These are phyloP conservation scores for Tricholoma matsutake DNA, from an alignment of 768 basidiomycete genomes.

Conservation along the genomic window DNA sequence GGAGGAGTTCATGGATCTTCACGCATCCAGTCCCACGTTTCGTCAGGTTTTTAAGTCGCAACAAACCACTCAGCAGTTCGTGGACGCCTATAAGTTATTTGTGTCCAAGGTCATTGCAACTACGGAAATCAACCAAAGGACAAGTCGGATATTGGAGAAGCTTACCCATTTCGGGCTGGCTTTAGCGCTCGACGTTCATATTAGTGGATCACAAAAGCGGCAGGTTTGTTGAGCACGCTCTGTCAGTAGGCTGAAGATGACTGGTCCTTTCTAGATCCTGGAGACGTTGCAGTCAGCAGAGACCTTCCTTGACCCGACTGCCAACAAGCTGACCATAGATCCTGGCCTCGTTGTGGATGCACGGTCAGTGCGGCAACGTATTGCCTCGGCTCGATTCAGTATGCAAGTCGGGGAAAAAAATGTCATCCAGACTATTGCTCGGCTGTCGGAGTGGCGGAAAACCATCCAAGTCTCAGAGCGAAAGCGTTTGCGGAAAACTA, in stretches of 20 bases:
- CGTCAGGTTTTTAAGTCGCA: slow-evolving; percentile 73
- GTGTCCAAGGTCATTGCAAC: slow-evolving; percentile 39
- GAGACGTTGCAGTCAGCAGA: slow-evolving; percentile 56
- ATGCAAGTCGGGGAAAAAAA: slow-evolving; percentile 62
- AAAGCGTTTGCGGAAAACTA: slow-evolving; percentile 67
- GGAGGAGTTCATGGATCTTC: slow-evolving; percentile 67
- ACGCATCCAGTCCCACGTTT: slow-evolving; percentile 62
- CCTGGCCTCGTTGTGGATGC: slow-evolving; percentile 48
- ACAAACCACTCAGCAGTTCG: slow-evolving; percentile 61
- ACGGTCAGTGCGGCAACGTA: slow-evolving; percentile 49
- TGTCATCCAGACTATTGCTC: slow-evolving; percentile 56
- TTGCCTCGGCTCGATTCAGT: slow-evolving; percentile 56
- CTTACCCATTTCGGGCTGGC: slow-evolving; percentile 67
- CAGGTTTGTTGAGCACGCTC: slow-evolving; percentile 45
- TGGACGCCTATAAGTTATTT: slow-evolving; percentile 61
- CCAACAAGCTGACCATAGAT: slow-evolving; percentile 50
- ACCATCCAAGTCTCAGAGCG: slow-evolving; percentile 65
- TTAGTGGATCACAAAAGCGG: slow-evolving; percentile 64
- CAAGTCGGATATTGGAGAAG: slow-evolving; percentile 63
- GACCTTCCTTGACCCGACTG: slow-evolving; percentile 44
- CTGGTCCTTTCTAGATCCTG: slow-evolving; percentile 42
- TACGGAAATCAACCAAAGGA: slow-evolving; percentile 38
- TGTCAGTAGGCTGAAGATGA: neutral
- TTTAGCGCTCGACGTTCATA: slow-evolving; percentile 60
- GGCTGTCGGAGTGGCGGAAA: slow-evolving; percentile 72